These are phyloP conservation scores for Sporothrix brunneoviolacea DNA, from an alignment of 2,329 filamentous ascomycete genomes.

Conservation along the genomic window DNA sequence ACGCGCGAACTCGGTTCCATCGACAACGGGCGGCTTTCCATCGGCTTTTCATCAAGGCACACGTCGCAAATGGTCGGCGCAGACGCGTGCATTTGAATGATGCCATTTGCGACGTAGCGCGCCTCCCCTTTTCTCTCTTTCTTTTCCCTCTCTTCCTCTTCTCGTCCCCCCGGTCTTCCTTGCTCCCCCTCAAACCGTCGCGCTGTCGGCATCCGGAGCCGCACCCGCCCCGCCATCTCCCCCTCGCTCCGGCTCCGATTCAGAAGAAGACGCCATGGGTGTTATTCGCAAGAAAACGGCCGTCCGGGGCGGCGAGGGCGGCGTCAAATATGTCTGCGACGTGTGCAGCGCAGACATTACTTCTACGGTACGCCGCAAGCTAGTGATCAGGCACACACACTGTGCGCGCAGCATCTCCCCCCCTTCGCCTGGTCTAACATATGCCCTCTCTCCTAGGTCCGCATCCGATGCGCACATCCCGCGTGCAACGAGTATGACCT, in stretches of 20 bases:
- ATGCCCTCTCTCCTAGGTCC: conserved; percentile 54
- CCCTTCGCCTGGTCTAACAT: no score
- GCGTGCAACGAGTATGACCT: conserved; percentile 92
- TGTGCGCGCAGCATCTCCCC: no score
- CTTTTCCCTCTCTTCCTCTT: background rate
- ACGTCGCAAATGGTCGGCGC: conserved; percentile 16
- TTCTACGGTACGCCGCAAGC: conserved; percentile 55
- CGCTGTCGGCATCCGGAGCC: conserved; percentile 18
- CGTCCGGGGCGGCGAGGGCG: conserved; percentile 75
- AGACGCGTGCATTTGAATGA: conserved; percentile 4
- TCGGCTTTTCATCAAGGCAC: conserved; percentile 18
- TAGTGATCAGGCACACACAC: no score
- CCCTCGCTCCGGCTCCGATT: conserved; percentile 17
- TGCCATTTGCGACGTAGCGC: conserved; percentile 5
- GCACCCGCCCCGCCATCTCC: conserved; percentile 13
- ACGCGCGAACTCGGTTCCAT: conserved; percentile 15
- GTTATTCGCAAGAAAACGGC: conserved; percentile 95
- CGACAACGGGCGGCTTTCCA: conserved; percentile 9
- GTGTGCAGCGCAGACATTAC: conserved; percentile 96
- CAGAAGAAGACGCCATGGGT: conserved; percentile 55
- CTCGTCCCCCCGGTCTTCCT: background rate
- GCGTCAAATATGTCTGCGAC: conserved; percentile 95
- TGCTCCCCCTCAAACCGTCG: background rate
- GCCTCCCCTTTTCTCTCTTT: background rate
- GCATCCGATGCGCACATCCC: conserved; percentile 81